These are phyloP conservation scores for Pichia sp. DNA, from an alignment of 1,139 yeast species.

Conservation along the genomic window DNA sequence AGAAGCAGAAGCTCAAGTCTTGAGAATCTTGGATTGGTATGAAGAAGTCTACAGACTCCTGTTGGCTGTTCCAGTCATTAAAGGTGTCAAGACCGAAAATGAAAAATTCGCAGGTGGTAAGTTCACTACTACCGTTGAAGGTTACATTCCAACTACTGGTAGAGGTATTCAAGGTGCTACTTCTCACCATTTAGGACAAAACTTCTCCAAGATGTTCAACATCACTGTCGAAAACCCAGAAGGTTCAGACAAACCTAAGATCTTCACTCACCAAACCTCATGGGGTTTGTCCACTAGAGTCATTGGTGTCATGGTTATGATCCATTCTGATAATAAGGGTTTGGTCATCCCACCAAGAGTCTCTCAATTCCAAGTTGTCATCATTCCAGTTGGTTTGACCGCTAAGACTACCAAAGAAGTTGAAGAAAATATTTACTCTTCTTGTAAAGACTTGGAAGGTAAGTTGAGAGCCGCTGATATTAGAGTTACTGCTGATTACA, in stretches of 20 bases:
- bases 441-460: constrained; percentile 60
- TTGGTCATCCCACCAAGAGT: constrained; percentile 96
- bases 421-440: constrained; percentile 58
- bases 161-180: constrained; percentile 99
- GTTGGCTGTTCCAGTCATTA: constrained; percentile 94
- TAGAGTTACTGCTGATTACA: constrained; percentile 77
- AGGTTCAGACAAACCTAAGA: constrained; percentile 77
- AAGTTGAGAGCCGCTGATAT: constrained; percentile 50
- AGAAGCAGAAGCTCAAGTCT: constrained; percentile 77
- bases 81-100: constrained; percentile 92
- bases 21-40: constrained; percentile 80
- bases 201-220: constrained; percentile 97
- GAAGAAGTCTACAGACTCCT: constrained; percentile 80
- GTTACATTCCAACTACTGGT: constrained; percentile 96
- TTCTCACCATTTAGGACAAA: constrained; percentile 95
- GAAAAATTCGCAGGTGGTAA: constrained; percentile 98
- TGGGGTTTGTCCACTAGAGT: constrained; percentile 99
- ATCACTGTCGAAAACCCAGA: constrained; percentile 93
- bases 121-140: constrained; percentile 93
- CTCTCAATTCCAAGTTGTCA: constrained; percentile 84
- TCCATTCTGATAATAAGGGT: constrained; percentile 98
- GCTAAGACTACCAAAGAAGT: constrained; percentile 74
- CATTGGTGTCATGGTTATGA: constrained; percentile 99
- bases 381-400: constrained; percentile 92
- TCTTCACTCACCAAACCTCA: constrained; percentile 91